Percentiles rank a stretch among this genome's conserved stretches.
phyloP scores from a whole-genome alignment of 352 stramenopile genomes.

The Globisporangium rhizosaccharum region DNA sequence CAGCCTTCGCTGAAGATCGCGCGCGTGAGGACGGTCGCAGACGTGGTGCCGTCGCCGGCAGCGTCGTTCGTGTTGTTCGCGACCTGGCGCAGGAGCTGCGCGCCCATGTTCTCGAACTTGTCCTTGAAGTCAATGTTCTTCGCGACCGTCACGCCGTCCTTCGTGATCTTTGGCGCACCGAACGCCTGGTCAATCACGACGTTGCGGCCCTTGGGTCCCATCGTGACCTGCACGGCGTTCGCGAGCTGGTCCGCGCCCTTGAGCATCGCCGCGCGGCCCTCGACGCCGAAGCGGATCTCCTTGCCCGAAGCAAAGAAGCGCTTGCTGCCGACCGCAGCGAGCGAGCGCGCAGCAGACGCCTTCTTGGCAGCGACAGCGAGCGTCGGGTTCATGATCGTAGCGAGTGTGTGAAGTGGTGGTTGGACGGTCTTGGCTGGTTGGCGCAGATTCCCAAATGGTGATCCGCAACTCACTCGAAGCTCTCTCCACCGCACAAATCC shows the following conservation, averaged over 20 bases:
- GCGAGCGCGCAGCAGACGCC: conserved; percentile 28
- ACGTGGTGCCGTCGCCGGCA: conserved; percentile 99
- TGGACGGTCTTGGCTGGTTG: conserved; percentile 7
- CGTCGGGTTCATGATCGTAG: conserved; percentile 60
- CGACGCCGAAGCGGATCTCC: conserved; percentile 99
- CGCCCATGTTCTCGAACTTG: conserved; percentile 81
- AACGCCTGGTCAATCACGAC: conserved; percentile 98
- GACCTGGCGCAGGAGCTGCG: conserved; percentile 60
- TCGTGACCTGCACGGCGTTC: conserved; percentile 99
- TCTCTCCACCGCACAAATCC: too few species aligned
- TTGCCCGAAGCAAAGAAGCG: conserved; percentile 91
- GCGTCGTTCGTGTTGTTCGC: conserved; percentile 99
- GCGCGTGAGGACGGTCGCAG: conserved; percentile 97
- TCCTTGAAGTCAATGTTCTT: conserved; percentile 76
- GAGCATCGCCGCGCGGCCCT: conserved; percentile 97
- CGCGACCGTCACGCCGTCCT: conserved; percentile 72
- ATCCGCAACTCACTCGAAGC: too few species aligned
- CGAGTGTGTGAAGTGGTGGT: neutral
- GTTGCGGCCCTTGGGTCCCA: conserved; percentile 99
- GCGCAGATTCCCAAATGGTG: conserved; percentile 18
- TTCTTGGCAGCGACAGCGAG: conserved; percentile 65
- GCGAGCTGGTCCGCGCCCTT: conserved; percentile 97
- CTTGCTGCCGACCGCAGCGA: conserved; percentile 30
- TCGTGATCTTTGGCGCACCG: conserved; percentile 75
- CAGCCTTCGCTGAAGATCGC: conserved; percentile 99